Evolutionary conservation across 352 stramenopile genomes (phyloP), one percentile per base, ranked within the genome.

Genomic region (Phytophthora sojae): DNA sequence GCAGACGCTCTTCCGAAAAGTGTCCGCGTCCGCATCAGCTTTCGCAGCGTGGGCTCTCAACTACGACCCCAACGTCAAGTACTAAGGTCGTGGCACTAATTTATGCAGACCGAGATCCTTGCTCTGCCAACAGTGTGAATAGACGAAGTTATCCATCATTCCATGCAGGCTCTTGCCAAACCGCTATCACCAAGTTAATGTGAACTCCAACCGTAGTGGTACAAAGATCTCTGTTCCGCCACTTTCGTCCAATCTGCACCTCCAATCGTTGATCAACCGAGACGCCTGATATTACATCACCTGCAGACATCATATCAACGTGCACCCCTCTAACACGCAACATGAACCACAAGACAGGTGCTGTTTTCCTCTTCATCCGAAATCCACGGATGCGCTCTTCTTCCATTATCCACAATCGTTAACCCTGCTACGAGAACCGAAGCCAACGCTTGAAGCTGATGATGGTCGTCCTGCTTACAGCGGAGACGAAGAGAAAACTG

Each of bases 31-130:
- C 8, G 74, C 74, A 12, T 65, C 70, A 2, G 68, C 73, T 1
- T 79, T 83, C 11, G 62, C 76, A 6, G 66, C 59, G 6, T 83
- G 76, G 76, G 69, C 68, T 4, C 68, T 82, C 42, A 75, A 77
- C 32, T 81, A 79, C 50, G 74, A 81, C 52, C 71, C 60, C 1
- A 78, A 78, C 35, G 35, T 42, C 35, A 42, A 42, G 14, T 42
- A 42, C 35, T 42, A 42, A 17, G 35, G 35, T 42, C 35, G 35
- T 42, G 35, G 35, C 14, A 15, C 9, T 42, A 42, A 42, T 42
- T 42, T 17, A 42, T 42, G 11, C 11, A 42, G 14, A 42, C 4
- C 11, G 1, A 17, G 14, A 11, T 15, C 9, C 35, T 42, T 11
- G 35, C 35, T 17, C 35, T 15, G 14, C 35, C 35, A 17, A 42